phyloP scores from a whole-genome alignment of 345 rosid species.

The Clarkia xantiana region DNA sequence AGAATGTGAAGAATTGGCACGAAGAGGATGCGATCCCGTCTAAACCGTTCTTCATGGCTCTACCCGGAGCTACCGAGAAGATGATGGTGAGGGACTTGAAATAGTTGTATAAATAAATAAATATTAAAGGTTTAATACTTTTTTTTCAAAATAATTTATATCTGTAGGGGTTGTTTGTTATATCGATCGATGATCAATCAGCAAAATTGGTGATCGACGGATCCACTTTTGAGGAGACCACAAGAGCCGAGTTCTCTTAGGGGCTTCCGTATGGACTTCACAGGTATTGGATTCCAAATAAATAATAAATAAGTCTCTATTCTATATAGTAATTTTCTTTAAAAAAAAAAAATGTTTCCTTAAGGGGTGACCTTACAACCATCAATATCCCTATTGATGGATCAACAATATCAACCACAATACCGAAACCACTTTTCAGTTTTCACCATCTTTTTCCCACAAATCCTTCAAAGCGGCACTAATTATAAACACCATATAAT shows the following conservation, averaged over 20 bases:
- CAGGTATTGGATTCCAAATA: slow-evolving; percentile 86
- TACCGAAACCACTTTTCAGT: too few relatives aligned
- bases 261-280: slow-evolving; percentile 92
- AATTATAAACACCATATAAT: too few relatives aligned
- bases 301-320: neutral
- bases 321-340: neutral
- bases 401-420: too few relatives aligned
- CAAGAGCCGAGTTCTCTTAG: slow-evolving; percentile 84
- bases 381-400: too few relatives aligned
- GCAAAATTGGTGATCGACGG: slow-evolving; percentile 61
- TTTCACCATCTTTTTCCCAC: too few relatives aligned
- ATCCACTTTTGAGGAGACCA: slow-evolving; percentile 69
- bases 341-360: too few relatives aligned
- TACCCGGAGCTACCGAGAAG: slow-evolving; percentile 79
- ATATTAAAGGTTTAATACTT: too few relatives aligned
- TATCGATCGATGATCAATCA: slow-evolving; percentile 68
- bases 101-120: neutral
- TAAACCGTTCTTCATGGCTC: slow-evolving; percentile 78
- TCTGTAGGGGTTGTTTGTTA: slow-evolving; percentile 66
- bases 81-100: slow-evolving; percentile 48
- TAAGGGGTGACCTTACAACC: too few relatives aligned
- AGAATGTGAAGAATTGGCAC: slow-evolving; percentile 71
- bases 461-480: too few relatives aligned
- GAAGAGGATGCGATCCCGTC: slow-evolving; percentile 77
- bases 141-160: neutral